Conservation (phyloP, 1,284 basidiomycete species). For the Puccinia horiana region DNA sequence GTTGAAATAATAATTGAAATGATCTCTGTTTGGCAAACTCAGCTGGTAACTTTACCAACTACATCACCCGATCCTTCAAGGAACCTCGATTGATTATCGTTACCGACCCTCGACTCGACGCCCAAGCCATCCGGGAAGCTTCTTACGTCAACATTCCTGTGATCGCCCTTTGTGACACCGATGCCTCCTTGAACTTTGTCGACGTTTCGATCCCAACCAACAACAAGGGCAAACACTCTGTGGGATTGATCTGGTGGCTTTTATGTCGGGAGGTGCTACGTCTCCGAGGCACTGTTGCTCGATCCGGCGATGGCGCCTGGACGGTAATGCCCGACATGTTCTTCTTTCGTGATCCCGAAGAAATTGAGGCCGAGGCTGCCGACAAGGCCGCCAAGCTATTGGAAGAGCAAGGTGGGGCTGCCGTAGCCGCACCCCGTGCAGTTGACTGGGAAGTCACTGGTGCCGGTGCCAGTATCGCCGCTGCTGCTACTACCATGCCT, state of each 20-base stretch:
- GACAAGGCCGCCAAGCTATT: conserved; percentile 29
- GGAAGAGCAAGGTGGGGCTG: conserved; percentile 60
- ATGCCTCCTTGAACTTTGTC: conserved; percentile 94
- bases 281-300: conserved; percentile 85
- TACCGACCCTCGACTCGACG: conserved; percentile 97
- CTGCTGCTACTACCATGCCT: conserved; percentile 54
- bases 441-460: conserved; percentile 59
- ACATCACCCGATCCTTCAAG: conserved; percentile 99
- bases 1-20: not conserved
- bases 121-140: conserved; percentile 99
- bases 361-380: conserved; percentile 43
- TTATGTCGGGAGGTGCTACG: conserved; percentile 96
- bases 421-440: conserved; percentile 56
- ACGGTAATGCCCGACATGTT: conserved; percentile 70
- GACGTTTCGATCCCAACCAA: conserved; percentile 98
- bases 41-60: conserved; percentile 91
- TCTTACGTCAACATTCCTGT: conserved; percentile 99
- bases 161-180: conserved; percentile 97
- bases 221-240: conserved; percentile 97
- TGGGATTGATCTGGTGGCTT: conserved; percentile 98
- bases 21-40: not conserved
- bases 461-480: conserved; percentile 69
- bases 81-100: conserved; percentile 97
- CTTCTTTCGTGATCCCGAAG: conserved; percentile 48
- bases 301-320: conserved; percentile 81